Percentiles rank a stretch among this genome's conserved stretches.
phyloP scores from a whole-genome alignment of 2,329 filamentous ascomycete genomes.

The Claviceps pazoutovae region DNA sequence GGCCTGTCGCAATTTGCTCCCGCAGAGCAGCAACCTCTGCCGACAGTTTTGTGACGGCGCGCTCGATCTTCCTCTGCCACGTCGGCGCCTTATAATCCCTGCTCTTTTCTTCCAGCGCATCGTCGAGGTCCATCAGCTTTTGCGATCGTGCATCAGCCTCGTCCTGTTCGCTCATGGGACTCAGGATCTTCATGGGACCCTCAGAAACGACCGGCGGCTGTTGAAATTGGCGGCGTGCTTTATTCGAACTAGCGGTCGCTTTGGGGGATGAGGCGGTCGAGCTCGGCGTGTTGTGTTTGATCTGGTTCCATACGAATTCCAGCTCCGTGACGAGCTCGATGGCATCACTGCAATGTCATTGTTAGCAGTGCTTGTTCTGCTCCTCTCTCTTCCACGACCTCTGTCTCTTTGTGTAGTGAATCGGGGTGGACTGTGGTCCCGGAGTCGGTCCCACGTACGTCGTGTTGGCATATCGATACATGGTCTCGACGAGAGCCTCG shows the following conservation, averaged over 20 bases:
- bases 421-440: not conserved
- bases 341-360: conserved; percentile 44
- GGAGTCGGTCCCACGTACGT: conserved; percentile 33
- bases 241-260: conserved; percentile 20
- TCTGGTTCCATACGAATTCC: conserved; percentile 99
- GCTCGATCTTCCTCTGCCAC: conserved; percentile 75
- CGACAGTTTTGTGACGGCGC: conserved; percentile 75
- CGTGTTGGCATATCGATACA: conserved; percentile 90
- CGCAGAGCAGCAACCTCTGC: conserved; percentile 83
- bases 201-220: conserved; percentile 35
- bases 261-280: conserved; percentile 45
- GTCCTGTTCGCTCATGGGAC: conserved; percentile 75
- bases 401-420: not conserved
- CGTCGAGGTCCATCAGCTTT: conserved; percentile 30
- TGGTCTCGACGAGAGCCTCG: conserved; percentile 84
- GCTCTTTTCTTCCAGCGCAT: conserved; percentile 28
- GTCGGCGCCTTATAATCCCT: conserved; percentile 31
- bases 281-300: conserved; percentile 69
- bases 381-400: not conserved
- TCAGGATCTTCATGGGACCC: conserved; percentile 55
- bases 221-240: conserved; percentile 28
- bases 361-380: not conserved
- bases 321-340: conserved; percentile 80
- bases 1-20: conserved; percentile 72
- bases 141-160: conserved; percentile 46